Percentiles rank a stretch among this genome's conserved stretches.
Conservation (phyloP, 2,329 filamentous ascomycete genomes). For the Fusarium dlaminii region DNA sequence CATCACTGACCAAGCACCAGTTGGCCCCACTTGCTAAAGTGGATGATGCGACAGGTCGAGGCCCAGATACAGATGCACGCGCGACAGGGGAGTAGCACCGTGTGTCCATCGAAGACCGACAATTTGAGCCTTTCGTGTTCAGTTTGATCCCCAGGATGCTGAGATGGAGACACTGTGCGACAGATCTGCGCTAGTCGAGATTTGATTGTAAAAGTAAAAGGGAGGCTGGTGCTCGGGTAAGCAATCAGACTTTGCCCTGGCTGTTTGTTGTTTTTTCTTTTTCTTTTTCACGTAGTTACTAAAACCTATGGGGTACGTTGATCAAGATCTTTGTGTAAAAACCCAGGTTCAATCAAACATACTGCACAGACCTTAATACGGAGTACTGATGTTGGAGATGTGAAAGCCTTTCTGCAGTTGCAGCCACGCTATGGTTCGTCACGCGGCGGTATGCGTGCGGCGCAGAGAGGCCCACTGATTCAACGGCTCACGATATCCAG, state of each 20-base stretch:
- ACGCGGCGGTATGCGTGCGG: conserved; percentile 41
- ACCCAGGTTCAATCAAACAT: neutral
- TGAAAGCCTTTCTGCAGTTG: neutral
- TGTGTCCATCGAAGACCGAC: conserved; percentile 31
- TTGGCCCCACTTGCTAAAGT: conserved; percentile 31
- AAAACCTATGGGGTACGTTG: conserved; percentile 17
- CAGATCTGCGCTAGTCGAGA: conserved; percentile 44
- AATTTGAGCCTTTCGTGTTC: conserved; percentile 39
- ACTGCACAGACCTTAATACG: neutral
- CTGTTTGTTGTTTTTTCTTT: neutral
- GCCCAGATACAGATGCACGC: conserved; percentile 32
- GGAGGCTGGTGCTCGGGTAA: conserved; percentile 28
- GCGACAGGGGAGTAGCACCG: conserved; percentile 39
- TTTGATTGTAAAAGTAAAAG: conserved; percentile 42
- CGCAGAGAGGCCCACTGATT: conserved; percentile 39
- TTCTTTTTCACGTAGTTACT: conserved; percentile 5
- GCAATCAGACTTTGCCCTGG: conserved; percentile 3
- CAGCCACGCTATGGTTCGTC: conserved; percentile 38
- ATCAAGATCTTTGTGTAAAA: neutral
- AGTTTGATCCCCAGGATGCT: conserved; percentile 35
- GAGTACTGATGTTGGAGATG: neutral
- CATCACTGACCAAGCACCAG: neutral
- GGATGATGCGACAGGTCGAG: conserved; percentile 44
- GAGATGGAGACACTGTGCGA: conserved; percentile 38
- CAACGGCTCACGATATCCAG: conserved; percentile 38